Evolutionary conservation across 495 filamentous ascomycete genomes (phyloP).

Genomic region (Penicillium malachiteum): DNA sequence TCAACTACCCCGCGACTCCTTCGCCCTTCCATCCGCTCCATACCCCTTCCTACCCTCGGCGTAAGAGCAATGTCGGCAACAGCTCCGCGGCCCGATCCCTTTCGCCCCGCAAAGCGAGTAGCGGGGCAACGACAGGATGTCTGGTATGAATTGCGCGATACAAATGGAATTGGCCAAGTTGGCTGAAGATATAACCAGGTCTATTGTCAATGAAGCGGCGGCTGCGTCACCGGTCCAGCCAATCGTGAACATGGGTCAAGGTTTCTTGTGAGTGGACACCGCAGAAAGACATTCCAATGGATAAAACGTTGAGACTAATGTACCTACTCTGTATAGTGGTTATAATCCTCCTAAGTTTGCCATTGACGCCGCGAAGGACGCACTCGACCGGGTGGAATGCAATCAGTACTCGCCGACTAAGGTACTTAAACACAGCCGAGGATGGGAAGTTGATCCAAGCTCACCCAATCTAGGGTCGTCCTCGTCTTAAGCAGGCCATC

Average conservation of each 20-base stretch:
- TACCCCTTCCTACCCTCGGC: constrained; percentile 22
- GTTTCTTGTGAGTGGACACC: constrained; percentile 67
- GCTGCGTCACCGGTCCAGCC: constrained; percentile 82
- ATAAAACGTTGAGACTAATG: too few relatives aligned
- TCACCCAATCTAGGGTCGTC: constrained; percentile 60
- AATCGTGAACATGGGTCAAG: constrained; percentile 94
- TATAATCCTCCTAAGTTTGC: constrained; percentile 96
- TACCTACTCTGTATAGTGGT: constrained; percentile 49
- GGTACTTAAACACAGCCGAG: constrained; percentile 34
- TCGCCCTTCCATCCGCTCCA: constrained; percentile 15
- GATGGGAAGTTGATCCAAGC: constrained; percentile 1
- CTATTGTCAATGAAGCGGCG: constrained; percentile 91
- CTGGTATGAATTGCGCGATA: constrained; percentile 55
- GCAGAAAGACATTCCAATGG: too few relatives aligned
- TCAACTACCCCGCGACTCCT: constrained; percentile 2
- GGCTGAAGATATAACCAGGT: constrained; percentile 49
- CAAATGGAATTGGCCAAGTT: neutral
- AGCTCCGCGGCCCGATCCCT: constrained; percentile 47
- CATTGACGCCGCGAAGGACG: constrained; percentile 83
- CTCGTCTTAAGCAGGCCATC: constrained; percentile 85
- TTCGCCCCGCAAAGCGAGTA: constrained; percentile 74
- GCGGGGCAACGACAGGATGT: constrained; percentile 87
- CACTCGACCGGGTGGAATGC: constrained; percentile 90
- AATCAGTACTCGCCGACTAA: constrained; percentile 98
- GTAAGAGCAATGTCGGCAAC: constrained; percentile 46